phyloP scores from a whole-genome alignment of 352 stramenopile genomes.

The Aphanomyces stellatus region DNA sequence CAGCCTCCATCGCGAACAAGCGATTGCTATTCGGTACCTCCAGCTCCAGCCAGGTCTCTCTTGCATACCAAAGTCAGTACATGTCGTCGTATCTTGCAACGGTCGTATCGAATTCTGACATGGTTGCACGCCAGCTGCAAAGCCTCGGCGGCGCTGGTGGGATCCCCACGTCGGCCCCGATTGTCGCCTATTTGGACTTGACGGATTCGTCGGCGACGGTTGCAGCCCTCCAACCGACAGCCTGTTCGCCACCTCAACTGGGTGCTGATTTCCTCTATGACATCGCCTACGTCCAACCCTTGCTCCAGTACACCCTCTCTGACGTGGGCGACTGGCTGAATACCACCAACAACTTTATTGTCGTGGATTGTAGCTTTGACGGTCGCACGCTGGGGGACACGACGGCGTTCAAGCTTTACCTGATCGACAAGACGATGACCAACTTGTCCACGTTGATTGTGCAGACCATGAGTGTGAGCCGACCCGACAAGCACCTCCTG shows the following conservation, averaged over 20 bases:
- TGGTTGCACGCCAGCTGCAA: not conserved
- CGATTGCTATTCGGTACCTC: not conserved
- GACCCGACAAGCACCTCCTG: not conserved
- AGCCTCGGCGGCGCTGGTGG: no score
- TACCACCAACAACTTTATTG: not conserved
- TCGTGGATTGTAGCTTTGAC: not conserved
- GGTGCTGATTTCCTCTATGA: not conserved
- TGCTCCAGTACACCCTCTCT: not conserved
- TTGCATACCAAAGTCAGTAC: not conserved
- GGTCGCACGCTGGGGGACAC: not conserved
- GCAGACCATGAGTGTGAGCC: not conserved
- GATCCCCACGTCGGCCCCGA: not conserved
- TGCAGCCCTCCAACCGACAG: no score
- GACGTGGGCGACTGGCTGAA: not conserved
- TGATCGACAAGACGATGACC: not conserved
- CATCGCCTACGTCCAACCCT: not conserved
- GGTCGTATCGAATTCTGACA: not conserved
- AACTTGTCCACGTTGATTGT: not conserved
- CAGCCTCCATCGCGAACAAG: not conserved
- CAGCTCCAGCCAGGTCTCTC: not conserved
- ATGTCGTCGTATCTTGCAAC: not conserved
- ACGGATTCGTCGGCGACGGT: not conserved
- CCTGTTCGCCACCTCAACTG: no score
- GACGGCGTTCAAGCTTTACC: not conserved
- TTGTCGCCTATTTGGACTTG: not conserved